Evolutionary conservation across 2,329 filamentous ascomycete species (phyloP).

Genomic region (Colletotrichum sp.): DNA sequence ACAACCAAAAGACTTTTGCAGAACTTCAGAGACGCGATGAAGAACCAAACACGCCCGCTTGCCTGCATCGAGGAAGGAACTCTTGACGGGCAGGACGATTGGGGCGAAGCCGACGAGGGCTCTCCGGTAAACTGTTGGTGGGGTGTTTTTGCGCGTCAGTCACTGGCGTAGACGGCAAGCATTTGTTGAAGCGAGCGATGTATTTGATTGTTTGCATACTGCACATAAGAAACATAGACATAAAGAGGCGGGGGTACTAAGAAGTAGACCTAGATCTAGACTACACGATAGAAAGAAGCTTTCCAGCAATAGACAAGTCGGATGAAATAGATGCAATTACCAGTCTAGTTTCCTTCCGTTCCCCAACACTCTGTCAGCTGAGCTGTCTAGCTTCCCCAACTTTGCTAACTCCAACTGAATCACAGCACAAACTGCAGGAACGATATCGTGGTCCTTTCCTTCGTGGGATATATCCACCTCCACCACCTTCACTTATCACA

Average conservation of each 20-base stretch:
- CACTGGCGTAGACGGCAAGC: background rate
- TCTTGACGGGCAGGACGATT: constrained; percentile 75
- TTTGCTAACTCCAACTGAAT: background rate
- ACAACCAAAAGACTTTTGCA: constrained; percentile 67
- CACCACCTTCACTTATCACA: background rate
- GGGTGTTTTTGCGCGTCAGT: constrained; percentile 56
- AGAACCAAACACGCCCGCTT: constrained; percentile 49
- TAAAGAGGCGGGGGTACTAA: background rate
- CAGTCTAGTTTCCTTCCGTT: background rate
- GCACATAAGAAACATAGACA: background rate
- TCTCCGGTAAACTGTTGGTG: constrained; percentile 69
- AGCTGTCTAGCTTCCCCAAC: background rate
- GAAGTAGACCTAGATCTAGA: background rate
- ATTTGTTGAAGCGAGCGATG: background rate
- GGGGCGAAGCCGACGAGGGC: constrained; percentile 61
- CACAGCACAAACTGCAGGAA: background rate
- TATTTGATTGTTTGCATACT: background rate
- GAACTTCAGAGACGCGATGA: constrained; percentile 68
- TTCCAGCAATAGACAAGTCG: background rate
- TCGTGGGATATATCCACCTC: background rate
- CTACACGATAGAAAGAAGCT: background rate
- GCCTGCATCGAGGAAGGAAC: constrained; percentile 64
- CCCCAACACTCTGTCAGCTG: background rate
- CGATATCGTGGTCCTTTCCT: background rate
- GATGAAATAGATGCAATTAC: background rate